These are phyloP conservation scores for Boechera retrofracta DNA, from an alignment of 345 rosid genomes.

Conservation along the genomic window DNA sequence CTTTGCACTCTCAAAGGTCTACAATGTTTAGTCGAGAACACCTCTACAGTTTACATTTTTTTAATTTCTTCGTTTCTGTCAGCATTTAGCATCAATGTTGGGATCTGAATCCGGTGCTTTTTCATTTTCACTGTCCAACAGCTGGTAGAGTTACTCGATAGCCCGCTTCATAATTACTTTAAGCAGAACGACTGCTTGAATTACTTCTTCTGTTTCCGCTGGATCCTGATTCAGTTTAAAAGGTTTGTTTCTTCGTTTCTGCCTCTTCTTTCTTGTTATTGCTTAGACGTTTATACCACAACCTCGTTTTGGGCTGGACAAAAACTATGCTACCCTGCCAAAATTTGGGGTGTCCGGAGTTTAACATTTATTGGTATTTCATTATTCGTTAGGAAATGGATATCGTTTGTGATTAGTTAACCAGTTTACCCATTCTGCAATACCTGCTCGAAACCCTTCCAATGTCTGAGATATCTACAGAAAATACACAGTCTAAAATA, in stretches of 20 bases:
- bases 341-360: neutral
- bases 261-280: conserved; percentile 10
- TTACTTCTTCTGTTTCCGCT: conserved; percentile 99
- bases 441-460: neutral
- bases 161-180: conserved; percentile 87
- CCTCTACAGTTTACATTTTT: neutral
- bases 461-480: conserved; percentile 3
- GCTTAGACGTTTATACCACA: neutral
- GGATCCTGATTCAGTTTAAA: conserved; percentile 94
- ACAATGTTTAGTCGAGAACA: conserved; percentile 2
- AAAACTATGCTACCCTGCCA: neutral
- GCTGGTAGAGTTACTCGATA: conserved; percentile 93
- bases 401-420: neutral
- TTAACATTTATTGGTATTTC: neutral
- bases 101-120: conserved; percentile 31
- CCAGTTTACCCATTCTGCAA: neutral
- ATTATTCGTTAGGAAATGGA: neutral
- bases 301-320: neutral
- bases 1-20: conserved; percentile 92
- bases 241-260: conserved; percentile 55
- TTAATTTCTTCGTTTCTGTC: neutral
- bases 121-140: conserved; percentile 44
- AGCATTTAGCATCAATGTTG: conserved; percentile 22
- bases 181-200: conserved; percentile 96
- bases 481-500: neutral